Evolutionary conservation across 495 filamentous ascomycete genomes (phyloP), one percentile per base, ranked within the genome.

Genomic region (Daldinia childiae): DNA sequence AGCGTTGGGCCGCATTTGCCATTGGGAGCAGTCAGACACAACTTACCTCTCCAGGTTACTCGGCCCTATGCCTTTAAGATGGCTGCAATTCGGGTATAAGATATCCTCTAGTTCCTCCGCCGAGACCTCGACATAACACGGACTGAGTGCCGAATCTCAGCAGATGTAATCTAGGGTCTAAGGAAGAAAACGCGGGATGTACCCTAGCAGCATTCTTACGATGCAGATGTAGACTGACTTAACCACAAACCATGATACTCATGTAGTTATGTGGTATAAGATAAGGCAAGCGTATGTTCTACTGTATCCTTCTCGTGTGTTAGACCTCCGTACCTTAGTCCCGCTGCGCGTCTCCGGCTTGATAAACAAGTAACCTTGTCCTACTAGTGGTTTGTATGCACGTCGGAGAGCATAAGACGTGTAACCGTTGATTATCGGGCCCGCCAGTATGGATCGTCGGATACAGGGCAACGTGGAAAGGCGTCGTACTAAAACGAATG

Each of bases 381-480:
- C 45, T 48, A 67, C 34, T 56, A 48, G 29, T 38, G 43, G 64
- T 39, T 72, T 58, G 58, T 41, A 45, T 54, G 59, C 64, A 54
- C 29, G 36, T 57, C 48, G 30, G 58, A 61, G 36, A 32, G 26
- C 45, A 30, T 32, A 58, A 54, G 57, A 62, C 59, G 50, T 58
- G 52, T 63, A 27, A 61, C 50, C 19, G 36, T 19, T 59, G 41
- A 63, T 66, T 55, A 61, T 32, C 26, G 36, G 54, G 45, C 58
- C 62, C 66, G 51, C 36, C 43, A 63, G 66, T 17, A 66, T 45
- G 66, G 66, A 58, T 69, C 65, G 57, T 61, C 60, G 64, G 55
- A 64, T 45, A 57, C 45, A 58, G 43, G 55, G 52, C 51, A 69
- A 69, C 62, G 62, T 69, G 62, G 66, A 69, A 69, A 24, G 57